These are phyloP conservation scores for Epichloe baconii DNA, from an alignment of 2,329 filamentous ascomycete genomes.

Conservation along the genomic window DNA sequence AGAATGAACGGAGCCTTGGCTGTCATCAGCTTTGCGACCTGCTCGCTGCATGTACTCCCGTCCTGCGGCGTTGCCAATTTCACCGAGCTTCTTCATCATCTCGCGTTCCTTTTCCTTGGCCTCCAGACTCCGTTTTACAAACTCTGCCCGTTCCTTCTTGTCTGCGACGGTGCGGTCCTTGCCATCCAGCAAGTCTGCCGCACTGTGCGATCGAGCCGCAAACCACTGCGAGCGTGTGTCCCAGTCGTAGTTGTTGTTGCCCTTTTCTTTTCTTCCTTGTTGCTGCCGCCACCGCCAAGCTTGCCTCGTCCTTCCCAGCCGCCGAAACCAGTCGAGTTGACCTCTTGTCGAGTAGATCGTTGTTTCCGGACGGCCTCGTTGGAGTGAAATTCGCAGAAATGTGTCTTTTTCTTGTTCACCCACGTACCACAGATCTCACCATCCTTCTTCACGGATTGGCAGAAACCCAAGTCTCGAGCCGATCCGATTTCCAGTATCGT, in stretches of 20 bases:
- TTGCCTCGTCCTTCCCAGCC: slow-evolving; percentile 18
- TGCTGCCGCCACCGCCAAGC: slow-evolving; percentile 8
- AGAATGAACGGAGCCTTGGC: background rate
- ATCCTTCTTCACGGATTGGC: slow-evolving; percentile 73
- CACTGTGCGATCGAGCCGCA: slow-evolving; percentile 35
- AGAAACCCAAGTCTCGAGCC: slow-evolving; percentile 77
- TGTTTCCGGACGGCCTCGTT: slow-evolving; percentile 65
- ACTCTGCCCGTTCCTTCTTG: slow-evolving; percentile 50
- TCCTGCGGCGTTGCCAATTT: slow-evolving; percentile 51
- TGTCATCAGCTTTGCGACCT: slow-evolving; percentile 10
- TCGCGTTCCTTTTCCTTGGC: slow-evolving; percentile 60
- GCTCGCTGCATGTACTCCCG: slow-evolving; percentile 52
- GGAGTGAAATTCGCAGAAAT: slow-evolving; percentile 88
- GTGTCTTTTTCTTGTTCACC: slow-evolving; percentile 79
- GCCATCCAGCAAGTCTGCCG: slow-evolving; percentile 53
- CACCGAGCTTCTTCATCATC: slow-evolving; percentile 53
- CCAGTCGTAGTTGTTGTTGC: slow-evolving; percentile 38
- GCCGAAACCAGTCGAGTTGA: slow-evolving; percentile 54
- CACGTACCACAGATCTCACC: slow-evolving; percentile 69
- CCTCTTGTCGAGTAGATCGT: slow-evolving; percentile 55
- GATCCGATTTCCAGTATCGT: slow-evolving; percentile 80
- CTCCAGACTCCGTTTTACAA: slow-evolving; percentile 49
- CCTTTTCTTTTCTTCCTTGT: slow-evolving; percentile 10
- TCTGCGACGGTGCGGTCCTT: slow-evolving; percentile 44
- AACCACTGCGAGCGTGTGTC: slow-evolving; percentile 45